Percentiles rank a stretch among this genome's conserved stretches.
Conservation (phyloP, 441 rosid species). For the Populus trichocarpa region DNA sequence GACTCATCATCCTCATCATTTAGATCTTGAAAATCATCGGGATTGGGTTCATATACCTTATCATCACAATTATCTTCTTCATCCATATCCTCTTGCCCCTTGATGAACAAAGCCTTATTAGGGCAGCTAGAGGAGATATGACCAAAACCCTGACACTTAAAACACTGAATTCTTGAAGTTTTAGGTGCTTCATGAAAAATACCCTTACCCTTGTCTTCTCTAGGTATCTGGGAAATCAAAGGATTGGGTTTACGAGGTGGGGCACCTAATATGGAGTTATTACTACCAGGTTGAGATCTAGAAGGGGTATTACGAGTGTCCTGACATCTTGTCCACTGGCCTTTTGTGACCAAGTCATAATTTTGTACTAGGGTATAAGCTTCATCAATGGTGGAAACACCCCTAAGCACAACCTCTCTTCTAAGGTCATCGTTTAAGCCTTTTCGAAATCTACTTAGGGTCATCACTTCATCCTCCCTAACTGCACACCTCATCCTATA, state of each 20-base stretch:
- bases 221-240: no score
- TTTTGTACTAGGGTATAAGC: neutral
- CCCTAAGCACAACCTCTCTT: neutral
- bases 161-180: no score
- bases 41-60: neutral
- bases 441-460: neutral
- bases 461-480: neutral
- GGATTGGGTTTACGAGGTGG: no score
- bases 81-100: neutral
- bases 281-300: neutral
- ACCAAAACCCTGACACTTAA: neutral
- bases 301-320: neutral
- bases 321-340: neutral
- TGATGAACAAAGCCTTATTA: no score
- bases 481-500: no score
- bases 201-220: no score
- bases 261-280: neutral
- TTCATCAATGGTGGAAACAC: no score
- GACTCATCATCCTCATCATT: neutral
- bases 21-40: no score
- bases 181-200: no score
- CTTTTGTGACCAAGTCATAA: neutral
- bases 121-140: no score
- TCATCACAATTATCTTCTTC: neutral
- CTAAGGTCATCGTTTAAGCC: neutral